These are phyloP conservation scores for Detonula confervacea DNA, from an alignment of 352 stramenopile species.

Conservation along the genomic window DNA sequence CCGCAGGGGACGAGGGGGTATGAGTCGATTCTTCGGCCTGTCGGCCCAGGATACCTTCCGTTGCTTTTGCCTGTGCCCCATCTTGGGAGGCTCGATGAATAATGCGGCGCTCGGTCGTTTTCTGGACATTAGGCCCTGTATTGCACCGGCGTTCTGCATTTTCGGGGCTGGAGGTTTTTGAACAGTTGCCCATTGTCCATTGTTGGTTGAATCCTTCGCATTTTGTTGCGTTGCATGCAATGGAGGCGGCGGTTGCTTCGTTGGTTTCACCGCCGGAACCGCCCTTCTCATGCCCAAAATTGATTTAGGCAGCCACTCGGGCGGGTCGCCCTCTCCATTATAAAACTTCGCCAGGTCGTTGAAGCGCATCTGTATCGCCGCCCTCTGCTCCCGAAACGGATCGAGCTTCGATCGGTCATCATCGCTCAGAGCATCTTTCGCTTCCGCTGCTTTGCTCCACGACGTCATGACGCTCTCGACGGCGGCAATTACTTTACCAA, in stretches of 20 bases:
- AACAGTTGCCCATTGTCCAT: too few species aligned
- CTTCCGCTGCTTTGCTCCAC: slow-evolving; percentile 34
- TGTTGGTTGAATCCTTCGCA: neutral
- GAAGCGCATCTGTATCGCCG: slow-evolving; percentile 26
- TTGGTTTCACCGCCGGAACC: neutral
- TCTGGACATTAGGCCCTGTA: too few species aligned
- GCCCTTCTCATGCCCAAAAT: slow-evolving; percentile 7
- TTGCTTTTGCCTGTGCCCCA: too few species aligned
- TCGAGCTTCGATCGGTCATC: slow-evolving; percentile 13
- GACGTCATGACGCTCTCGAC: slow-evolving; percentile 35
- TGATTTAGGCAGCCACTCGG: slow-evolving; percentile 23
- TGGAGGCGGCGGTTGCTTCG: too few species aligned
- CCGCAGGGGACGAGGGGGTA: neutral
- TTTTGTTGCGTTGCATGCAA: too few species aligned
- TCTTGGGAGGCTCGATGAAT: too few species aligned
- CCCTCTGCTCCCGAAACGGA: slow-evolving; percentile 17
- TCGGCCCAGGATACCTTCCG: neutral
- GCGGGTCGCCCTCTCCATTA: slow-evolving; percentile 22
- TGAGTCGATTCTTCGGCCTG: neutral
- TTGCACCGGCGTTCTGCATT: too few species aligned
- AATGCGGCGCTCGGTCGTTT: neutral
- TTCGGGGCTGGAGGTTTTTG: too few species aligned
- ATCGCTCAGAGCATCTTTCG: neutral
- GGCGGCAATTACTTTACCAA: slow-evolving; percentile 28
- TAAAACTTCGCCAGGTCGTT: slow-evolving; percentile 23